Conservation (phyloP, 2,329 filamentous ascomycete species). For the Penicillium sp. region DNA sequence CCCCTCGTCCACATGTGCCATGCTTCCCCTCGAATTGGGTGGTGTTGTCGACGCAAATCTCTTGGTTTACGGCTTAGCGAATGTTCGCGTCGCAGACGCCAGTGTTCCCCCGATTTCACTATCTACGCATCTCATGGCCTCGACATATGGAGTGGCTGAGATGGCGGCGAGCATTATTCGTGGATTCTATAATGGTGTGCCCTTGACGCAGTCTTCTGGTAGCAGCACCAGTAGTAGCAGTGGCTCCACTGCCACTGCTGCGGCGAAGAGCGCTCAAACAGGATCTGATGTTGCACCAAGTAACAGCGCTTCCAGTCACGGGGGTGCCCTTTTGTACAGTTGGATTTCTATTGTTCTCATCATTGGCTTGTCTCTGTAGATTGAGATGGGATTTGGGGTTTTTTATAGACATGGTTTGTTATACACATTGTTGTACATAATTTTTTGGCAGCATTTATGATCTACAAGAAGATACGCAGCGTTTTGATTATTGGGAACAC, state of each 20-base stretch:
- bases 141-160: conserved; percentile 36
- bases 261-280: neutral
- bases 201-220: neutral
- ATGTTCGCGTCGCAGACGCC: conserved; percentile 32
- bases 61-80: conserved; percentile 29
- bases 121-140: conserved; percentile 36
- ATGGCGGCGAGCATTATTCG: conserved; percentile 30
- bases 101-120: conserved; percentile 29
- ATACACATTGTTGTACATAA: neutral
- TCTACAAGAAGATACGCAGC: neutral
- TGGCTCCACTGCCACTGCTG: neutral
- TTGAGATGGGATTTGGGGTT: neutral
- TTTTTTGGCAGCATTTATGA: neutral
- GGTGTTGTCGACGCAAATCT: conserved; percentile 31
- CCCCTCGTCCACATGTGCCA: conserved; percentile 27
- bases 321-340: neutral
- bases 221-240: neutral
- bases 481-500: neutral
- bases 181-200: conserved; percentile 12
- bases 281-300: neutral
- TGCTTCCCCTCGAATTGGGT: conserved; percentile 26
- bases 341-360: neutral
- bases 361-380: neutral
- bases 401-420: neutral
- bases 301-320: neutral